phyloP scores from a whole-genome alignment of 148 eudicot genomes.

The Rhododendron ferrugineum region DNA sequence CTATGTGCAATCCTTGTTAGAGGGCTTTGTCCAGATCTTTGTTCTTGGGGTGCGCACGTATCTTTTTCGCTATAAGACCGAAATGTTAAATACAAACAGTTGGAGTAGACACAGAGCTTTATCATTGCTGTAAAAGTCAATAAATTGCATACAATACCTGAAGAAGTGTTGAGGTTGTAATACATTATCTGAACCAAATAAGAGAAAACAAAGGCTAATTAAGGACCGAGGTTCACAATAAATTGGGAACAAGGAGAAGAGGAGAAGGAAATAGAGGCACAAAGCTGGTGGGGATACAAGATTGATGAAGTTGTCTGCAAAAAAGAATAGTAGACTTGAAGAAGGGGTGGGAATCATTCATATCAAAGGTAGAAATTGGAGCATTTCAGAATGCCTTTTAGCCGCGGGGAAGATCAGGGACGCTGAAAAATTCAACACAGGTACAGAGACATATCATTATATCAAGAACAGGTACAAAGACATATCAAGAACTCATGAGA shows the following conservation, averaged over 20 bases:
- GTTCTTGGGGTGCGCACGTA: not conserved
- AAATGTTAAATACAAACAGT: not conserved
- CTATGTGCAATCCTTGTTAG: not conserved
- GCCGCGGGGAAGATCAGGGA: slow-evolving; percentile 5
- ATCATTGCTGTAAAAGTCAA: not conserved
- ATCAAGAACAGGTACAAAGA: not conserved
- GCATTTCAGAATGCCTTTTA: slow-evolving; percentile 11
- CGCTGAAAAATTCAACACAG: slow-evolving; percentile 3
- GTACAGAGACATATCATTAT: not conserved
- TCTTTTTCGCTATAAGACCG: not conserved
- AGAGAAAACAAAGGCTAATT: not conserved
- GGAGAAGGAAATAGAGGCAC: not conserved
- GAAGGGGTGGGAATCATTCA: not conserved
- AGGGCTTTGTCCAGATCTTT: slow-evolving; percentile 1
- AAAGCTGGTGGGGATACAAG: not conserved
- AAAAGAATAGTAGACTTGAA: not conserved
- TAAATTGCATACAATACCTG: not conserved
- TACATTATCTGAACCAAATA: not conserved
- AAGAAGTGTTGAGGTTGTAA: not conserved
- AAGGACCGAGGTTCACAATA: not conserved
- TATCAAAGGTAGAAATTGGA: slow-evolving; percentile 5
- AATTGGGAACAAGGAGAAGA: not conserved
- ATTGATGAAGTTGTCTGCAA: not conserved
- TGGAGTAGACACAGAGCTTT: not conserved
- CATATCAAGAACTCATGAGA: not conserved